Evolutionary conservation across 306 rosid species (phyloP), one percentile per base, ranked within the genome.

Genomic region (Rosa persica): DNA sequence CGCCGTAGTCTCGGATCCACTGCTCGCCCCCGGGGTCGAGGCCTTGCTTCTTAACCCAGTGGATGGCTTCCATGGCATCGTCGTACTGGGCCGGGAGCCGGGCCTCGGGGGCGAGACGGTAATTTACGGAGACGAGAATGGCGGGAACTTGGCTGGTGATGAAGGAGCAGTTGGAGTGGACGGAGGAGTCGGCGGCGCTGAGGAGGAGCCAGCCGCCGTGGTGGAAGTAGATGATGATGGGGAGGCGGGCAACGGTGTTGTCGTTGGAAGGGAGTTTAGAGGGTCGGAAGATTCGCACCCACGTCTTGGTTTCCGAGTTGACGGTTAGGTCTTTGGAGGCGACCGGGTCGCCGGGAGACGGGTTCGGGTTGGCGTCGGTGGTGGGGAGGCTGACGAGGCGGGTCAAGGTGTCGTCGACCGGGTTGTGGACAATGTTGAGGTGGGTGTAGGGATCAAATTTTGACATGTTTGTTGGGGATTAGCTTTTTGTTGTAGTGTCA

Each of bases 1-100:
- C 97, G 2, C 92, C 96, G 49, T 82, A 92, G 0, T 90, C 89
- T 67, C 76, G 83, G 0, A 92, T 13, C 97, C 97, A 92, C 13
- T 67, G 71, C 60, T 90, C 96, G 0, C 95, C 95, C 0, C 55
- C 16, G 1, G 85, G 79, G 19, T 77, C 81, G 0, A 0, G 12
- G 5, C 73, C 17, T 22, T 91, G 96, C 0, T 76, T 3, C 60
- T 76, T 73, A 5, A 91, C 89, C 96, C 91, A 91, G 20, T 73
- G 5, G 3, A 89, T 17, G 2, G 88, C 88, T 1, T 91, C 89
- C 0, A 48, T 0, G 0, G 74, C 90, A 34, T 91, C 90, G 0
- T 82, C 60, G 78, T 89, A 84, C 20, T 84, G 88, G 0, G 55
- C 67, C 0, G 93, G 96, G 9, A 89, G 83, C 1, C 88, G 87